Conservation (phyloP, 2,329 filamentous ascomycete species). For the Dactylellina leptospora region DNA sequence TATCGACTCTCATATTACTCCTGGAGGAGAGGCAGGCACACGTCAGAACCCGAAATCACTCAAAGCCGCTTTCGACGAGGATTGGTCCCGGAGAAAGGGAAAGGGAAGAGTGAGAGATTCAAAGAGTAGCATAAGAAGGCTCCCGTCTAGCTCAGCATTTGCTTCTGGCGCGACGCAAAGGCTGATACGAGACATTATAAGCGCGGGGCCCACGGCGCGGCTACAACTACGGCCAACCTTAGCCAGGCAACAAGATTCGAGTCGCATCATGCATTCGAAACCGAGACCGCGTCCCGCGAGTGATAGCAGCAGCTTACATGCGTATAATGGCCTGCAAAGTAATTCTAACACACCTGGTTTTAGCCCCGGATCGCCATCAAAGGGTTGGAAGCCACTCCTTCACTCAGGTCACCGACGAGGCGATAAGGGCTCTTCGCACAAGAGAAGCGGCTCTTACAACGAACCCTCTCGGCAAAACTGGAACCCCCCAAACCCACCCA, state of each 20-base stretch:
- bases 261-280: constrained; percentile 44
- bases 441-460: constrained; percentile 85
- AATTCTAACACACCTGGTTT: constrained; percentile 14
- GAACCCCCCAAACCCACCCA: constrained; percentile 63
- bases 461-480: constrained; percentile 80
- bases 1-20: constrained; percentile 57
- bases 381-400: constrained; percentile 49
- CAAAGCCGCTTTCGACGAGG: constrained; percentile 44
- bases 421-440: constrained; percentile 67
- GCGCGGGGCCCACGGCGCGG: constrained; percentile 21
- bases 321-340: constrained; percentile 40
- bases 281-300: constrained; percentile 32
- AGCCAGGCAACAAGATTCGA: constrained; percentile 43
- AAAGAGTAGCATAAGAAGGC: constrained; percentile 49
- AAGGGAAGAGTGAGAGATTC: constrained; percentile 45
- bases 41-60: constrained; percentile 52
- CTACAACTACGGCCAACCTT: constrained; percentile 27
- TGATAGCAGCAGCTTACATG: constrained; percentile 48
- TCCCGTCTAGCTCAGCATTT: constrained; percentile 44
- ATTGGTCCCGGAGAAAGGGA: constrained; percentile 44
- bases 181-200: constrained; percentile 51
- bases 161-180: constrained; percentile 43
- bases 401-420: constrained; percentile 58
- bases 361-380: constrained; percentile 30
- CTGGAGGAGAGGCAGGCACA: constrained; percentile 56